Evolutionary conservation across 108 stramenopile genomes (phyloP), one percentile per base, ranked within the genome.

Genomic region (Hondaea fermentalgiana): DNA sequence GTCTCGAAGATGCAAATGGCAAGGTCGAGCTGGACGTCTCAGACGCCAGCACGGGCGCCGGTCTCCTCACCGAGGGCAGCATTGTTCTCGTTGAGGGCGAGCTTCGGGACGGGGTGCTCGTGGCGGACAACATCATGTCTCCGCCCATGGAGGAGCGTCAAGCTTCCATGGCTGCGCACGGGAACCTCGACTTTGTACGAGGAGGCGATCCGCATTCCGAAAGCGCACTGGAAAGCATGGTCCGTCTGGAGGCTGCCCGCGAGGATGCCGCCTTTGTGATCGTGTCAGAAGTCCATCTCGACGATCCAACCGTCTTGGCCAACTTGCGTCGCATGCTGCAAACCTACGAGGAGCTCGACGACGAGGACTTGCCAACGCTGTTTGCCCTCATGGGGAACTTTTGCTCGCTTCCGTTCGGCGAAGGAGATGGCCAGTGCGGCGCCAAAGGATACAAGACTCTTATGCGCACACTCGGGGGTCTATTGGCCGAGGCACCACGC

Each of bases 301-400:
- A 98, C 92, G 96, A 96, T 69, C 96, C 96, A 3, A 59, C 90
- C 43, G 95, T 96, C 19, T 21, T 97, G 59, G 95, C 95, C 19
- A 95, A 96, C 53, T 89, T 98, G 57, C 92, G 95, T 71, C 72
- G 76, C 29, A 88, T 98, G 87, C 92, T 98, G 51, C 93, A 95
- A 29, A 95, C 95, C 14, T 96, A 92, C 88, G 91, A 90, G 88
- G 60, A 94, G 44, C 87, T 93, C 29, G 64, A 69, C 64, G 64
- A 69, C 10, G 59, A 90, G 45, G 25, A 42, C 58, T 90, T 94
- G 14, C 90, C 93, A 2, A 95, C 96, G 43, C 60, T 97, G 60
- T 97, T 97, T 90, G 94, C 97, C 5, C 91, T 98, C n/a, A 97
- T 98, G 96, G 98, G 98, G 51, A 95, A 97, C 90, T 98, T 98